Percentiles rank a stretch among this genome's conserved stretches.
These are phyloP conservation scores for Ilex paraguariensis DNA, from an alignment of 305 asterid species.

Conservation along the genomic window DNA sequence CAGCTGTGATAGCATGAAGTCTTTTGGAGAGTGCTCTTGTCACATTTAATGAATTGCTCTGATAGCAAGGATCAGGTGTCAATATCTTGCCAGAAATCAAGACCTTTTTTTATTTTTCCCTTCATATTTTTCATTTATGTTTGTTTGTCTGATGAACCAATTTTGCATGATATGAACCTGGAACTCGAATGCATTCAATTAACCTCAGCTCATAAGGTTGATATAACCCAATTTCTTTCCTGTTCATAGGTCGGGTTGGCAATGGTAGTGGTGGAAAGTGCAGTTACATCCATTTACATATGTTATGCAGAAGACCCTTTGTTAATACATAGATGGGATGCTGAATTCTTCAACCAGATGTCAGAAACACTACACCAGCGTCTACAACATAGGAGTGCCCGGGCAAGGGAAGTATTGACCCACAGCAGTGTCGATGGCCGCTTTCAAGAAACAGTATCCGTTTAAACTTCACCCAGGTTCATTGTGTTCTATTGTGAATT, in stretches of 20 bases:
- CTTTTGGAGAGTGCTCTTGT: too few species aligned
- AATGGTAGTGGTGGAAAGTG: constrained; percentile 94
- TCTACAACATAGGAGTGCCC: constrained; percentile 85
- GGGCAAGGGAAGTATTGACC: constrained; percentile 50
- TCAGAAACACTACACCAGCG: constrained; percentile 87
- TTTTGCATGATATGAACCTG: too few species aligned
- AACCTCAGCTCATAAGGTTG: not conserved
- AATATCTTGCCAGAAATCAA: too few species aligned
- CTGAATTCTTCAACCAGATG: constrained; percentile 61
- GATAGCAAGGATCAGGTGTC: too few species aligned
- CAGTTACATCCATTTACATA: constrained; percentile 90
- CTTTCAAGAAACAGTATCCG: constrained; percentile 42
- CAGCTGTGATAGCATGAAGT: too few species aligned
- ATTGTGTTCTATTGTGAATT: too few species aligned
- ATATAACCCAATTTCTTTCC: not conserved
- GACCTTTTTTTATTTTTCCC: too few species aligned
- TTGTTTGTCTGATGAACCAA: not conserved
- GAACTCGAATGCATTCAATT: not conserved
- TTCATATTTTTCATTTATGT: not conserved
- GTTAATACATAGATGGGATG: constrained; percentile 80
- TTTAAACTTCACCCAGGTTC: constrained; percentile 21
- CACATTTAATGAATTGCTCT: too few species aligned
- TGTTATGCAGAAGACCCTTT: constrained; percentile 93
- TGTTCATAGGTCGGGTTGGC: constrained; percentile 78
- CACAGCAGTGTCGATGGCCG: constrained; percentile 48